phyloP scores from a whole-genome alignment of 257 asterid species.

The Striga asiatica region DNA sequence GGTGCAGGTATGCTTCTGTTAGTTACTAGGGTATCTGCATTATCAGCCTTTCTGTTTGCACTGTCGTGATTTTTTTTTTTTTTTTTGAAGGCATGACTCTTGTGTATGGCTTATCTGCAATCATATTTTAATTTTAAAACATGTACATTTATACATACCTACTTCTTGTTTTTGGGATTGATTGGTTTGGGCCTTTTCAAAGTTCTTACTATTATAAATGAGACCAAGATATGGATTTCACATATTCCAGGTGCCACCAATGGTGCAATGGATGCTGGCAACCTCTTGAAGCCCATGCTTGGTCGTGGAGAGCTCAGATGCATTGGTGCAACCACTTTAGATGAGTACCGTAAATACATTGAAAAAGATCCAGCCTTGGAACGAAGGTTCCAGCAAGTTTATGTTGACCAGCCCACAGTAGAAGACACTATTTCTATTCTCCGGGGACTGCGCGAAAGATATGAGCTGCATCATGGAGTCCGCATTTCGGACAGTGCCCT shows the following conservation, averaged over 20 bases:
- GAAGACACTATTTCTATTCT: slow-evolving; percentile 86
- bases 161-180: not conserved
- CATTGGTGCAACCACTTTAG: slow-evolving; percentile 94
- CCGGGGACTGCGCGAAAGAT: slow-evolving; percentile 91
- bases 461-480: slow-evolving; percentile 95
- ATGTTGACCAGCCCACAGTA: slow-evolving; percentile 85
- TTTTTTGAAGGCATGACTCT: not conserved
- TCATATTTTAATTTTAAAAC: not conserved
- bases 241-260: slow-evolving; percentile 68
- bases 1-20: slow-evolving; percentile 62
- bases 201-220: not conserved
- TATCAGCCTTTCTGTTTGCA: not conserved
- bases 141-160: not conserved
- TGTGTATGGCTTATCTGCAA: not conserved
- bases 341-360: slow-evolving; percentile 85
- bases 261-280: slow-evolving; percentile 99
- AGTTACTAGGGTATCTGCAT: not conserved
- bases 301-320: slow-evolving; percentile 97
- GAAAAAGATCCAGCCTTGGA: slow-evolving; percentile 93
- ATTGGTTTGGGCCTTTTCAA: not conserved
- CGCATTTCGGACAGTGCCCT: slow-evolving; percentile 88
- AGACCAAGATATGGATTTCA: not conserved
- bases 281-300: slow-evolving; percentile 95
- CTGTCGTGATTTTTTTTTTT: not conserved
- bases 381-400: slow-evolving; percentile 96